phyloP scores from a whole-genome alignment of 257 asterid genomes.

The Gardenia jasminoides region DNA sequence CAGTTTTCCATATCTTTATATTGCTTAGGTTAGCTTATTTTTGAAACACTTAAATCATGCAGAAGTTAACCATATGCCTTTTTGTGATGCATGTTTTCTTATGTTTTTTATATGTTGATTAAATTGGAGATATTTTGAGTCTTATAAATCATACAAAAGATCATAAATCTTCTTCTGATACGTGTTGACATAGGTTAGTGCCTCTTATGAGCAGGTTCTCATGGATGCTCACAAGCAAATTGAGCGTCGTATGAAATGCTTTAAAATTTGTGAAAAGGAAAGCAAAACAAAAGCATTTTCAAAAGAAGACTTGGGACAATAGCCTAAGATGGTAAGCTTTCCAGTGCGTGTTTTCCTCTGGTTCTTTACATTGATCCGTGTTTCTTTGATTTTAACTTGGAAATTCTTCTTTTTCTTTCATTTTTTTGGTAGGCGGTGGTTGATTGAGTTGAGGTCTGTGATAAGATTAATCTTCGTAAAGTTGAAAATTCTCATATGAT shows the following conservation, averaged over 20 bases:
- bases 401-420: not conserved
- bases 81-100: constrained; percentile 42
- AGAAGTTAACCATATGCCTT: constrained; percentile 53
- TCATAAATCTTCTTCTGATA: constrained; percentile 50
- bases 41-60: no score
- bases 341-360: constrained; percentile 7
- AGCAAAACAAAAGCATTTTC: constrained; percentile 99
- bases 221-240: constrained; percentile 98
- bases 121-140: constrained; percentile 1
- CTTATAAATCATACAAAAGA: constrained; percentile 24
- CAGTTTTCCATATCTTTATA: no score
- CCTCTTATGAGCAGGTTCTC: constrained; percentile 99
- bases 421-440: not conserved
- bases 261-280: constrained; percentile 97
- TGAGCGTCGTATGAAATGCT: constrained; percentile 97
- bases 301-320: constrained; percentile 98
- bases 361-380: not conserved
- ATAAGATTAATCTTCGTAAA: not conserved
- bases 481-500: not conserved
- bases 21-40: no score
- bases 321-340: constrained; percentile 87
- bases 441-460: not conserved
- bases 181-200: constrained; percentile 95
- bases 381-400: no score
- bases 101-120: not conserved